Evolutionary conservation across 208 protist species (phyloP), one percentile per base, ranked within the genome.

Genomic region (Crithidia bombi): DNA sequence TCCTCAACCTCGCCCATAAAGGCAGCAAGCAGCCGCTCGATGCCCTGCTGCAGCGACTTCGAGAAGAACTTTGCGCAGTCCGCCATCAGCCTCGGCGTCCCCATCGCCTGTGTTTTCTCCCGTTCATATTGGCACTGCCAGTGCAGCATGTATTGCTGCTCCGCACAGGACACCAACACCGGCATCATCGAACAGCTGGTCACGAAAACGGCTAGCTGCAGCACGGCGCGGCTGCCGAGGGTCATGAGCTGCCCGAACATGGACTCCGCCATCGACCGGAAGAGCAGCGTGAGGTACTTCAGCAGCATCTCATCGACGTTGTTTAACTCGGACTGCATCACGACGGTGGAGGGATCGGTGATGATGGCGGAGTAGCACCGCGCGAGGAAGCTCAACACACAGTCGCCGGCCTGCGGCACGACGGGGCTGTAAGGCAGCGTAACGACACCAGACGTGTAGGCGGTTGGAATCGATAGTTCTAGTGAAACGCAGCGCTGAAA

Each of bases 251-350:
- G 83, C 1, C 75, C 75, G 25, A 86, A 76, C 64, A 96, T 70
- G 32, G 83, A 76, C 72, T 94, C 87, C 26, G 87, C 78, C 26
- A 92, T 84, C 10, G 92, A 94, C 35, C 92, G 87, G 57, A 97
- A 95, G 26, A 95, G 75, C 21, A 97, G 88, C 1, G 86, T 86
- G 21, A 97, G 58, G 66, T 95, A 97, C 77, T 95, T 95, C 41
- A 97, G 79, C 46, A 97, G 65, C 92, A 97, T 97, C 54, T 93
- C 89, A 63, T 97, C 92, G 51, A 90, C 82, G 71, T 95, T 95
- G 77, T 97, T 97, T 47, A 94, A 75, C 75, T 95, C 89, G 26
- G 92, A 95, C 65, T 91, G 89, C 47, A 85, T 88, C 51, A 90
- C 79, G 17, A 80, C 86, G 3, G 84, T 75, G 26, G 65, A 76